Conservation (phyloP, 345 rosid genomes). For the Salix dunnii region DNA sequence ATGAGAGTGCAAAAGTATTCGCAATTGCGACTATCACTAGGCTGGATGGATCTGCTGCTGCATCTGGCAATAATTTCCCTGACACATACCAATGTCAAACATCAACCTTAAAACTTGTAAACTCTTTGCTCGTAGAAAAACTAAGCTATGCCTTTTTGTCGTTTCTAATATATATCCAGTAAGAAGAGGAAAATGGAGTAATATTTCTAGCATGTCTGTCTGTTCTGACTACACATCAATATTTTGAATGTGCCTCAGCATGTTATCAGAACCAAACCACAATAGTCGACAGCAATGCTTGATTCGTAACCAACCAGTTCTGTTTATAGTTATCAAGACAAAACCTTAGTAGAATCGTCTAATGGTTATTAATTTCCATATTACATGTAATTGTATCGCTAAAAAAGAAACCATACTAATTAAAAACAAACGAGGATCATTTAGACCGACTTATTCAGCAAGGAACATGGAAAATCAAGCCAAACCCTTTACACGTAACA, state of each 20-base stretch:
- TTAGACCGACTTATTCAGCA: background rate
- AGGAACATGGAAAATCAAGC: background rate
- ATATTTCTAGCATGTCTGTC: background rate
- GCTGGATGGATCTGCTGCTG: slow-evolving; percentile 50
- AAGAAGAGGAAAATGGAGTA: background rate
- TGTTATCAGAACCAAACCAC: too few relatives aligned
- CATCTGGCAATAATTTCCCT: slow-evolving; percentile 70
- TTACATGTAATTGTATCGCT: background rate
- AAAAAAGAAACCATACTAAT: background rate
- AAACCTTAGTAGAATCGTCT: background rate
- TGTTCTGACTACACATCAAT: too few relatives aligned
- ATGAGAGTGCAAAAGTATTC: slow-evolving; percentile 63
- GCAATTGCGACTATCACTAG: slow-evolving; percentile 61
- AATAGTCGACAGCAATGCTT: background rate
- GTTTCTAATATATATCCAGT: background rate
- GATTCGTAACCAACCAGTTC: background rate
- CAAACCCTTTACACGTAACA: background rate
- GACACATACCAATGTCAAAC: background rate
- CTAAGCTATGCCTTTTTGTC: background rate
- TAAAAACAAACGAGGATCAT: background rate
- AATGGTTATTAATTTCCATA: background rate
- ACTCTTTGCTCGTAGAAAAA: background rate
- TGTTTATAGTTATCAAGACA: background rate
- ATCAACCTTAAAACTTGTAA: background rate
- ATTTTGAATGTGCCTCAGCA: too few relatives aligned